Evolutionary conservation across 129 eudicot genomes (phyloP).

Genomic region (Flaveria sonorensis): DNA sequence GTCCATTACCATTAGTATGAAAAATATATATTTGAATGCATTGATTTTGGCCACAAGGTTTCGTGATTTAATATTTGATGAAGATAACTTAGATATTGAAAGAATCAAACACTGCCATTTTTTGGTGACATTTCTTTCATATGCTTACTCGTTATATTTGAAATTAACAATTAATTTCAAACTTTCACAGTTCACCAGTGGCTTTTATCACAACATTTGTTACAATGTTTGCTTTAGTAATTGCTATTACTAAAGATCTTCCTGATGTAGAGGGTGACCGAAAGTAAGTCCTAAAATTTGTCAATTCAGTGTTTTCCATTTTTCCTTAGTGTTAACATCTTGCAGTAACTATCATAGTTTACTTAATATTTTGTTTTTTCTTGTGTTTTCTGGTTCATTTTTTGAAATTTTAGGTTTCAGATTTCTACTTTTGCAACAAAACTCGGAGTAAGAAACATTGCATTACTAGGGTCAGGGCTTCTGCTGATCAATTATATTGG

Average conservation of each 20-base stretch:
- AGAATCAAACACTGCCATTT: constrained; percentile 17
- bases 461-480: constrained; percentile 90
- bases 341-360: background rate
- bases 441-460: constrained; percentile 95
- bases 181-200: constrained; percentile 75
- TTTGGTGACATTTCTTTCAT: background rate
- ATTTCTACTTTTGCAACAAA: constrained; percentile 96
- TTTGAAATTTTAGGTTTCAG: constrained; percentile 57
- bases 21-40: background rate
- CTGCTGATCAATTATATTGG: constrained; percentile 84
- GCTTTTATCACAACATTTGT: constrained; percentile 97
- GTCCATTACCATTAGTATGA: background rate
- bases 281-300: constrained; percentile 65
- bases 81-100: background rate
- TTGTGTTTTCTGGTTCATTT: background rate
- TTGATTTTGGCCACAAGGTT: constrained; percentile 15
- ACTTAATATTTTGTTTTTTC: constrained; percentile 8
- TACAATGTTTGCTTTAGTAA: constrained; percentile 93
- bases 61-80: background rate
- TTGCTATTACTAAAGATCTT: constrained; percentile 99
- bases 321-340: background rate
- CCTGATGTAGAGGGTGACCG: constrained; percentile 98
- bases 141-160: background rate
- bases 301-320: background rate
- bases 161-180: background rate